Evolutionary conservation across 2,329 filamentous ascomycete genomes (phyloP), one percentile per base, ranked within the genome.

Genomic region (Lasiodiplodia sp.): DNA sequence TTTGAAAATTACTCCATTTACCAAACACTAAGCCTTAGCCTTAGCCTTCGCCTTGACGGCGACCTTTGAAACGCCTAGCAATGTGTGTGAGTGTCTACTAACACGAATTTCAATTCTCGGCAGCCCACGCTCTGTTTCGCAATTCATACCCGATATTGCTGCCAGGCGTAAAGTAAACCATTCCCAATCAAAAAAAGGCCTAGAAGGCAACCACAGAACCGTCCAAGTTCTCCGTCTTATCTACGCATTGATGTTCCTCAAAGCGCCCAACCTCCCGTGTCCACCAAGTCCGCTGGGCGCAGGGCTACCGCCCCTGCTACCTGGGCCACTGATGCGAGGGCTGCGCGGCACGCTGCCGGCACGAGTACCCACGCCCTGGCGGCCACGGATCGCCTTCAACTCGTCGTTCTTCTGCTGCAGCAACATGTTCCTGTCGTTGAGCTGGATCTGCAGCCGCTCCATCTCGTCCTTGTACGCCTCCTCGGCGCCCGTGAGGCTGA

Each of bases 281-380:
- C 58, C 57, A 16, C 69, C 64, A 38, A 70, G 23, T 28, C 67
- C 67, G 47, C 69, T 68, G 25, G 69, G 71, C 62, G 74, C 71
- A n/a, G 77, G 77, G 70, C 77, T 78, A 12, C 69, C 71, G 69
- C 75, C 67, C 56, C 72, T 69, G 18, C 68, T 67, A 8, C 69
- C 71, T 21, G 55, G 69, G 68, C 69, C 70, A 71, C 37, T 75
- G 75, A 79, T 37, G 66, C 77, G 75, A 71, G 78, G 79, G 68
- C 74, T 79, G 23, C 79, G 69, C 1, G 79, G 79, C 37, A 79
- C 75, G 71, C 77, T 79, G 16, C 72, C 73, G 10, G 74, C 76
- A 56, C 79, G 74, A 3, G 79, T 81, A 64, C 8, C 79, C 74
- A 66, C 77, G 69, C 31, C 73, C 72, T 18, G 73, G 71, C 69